Conservation (phyloP, 441 rosid species). For the Brassica balearica region DNA sequence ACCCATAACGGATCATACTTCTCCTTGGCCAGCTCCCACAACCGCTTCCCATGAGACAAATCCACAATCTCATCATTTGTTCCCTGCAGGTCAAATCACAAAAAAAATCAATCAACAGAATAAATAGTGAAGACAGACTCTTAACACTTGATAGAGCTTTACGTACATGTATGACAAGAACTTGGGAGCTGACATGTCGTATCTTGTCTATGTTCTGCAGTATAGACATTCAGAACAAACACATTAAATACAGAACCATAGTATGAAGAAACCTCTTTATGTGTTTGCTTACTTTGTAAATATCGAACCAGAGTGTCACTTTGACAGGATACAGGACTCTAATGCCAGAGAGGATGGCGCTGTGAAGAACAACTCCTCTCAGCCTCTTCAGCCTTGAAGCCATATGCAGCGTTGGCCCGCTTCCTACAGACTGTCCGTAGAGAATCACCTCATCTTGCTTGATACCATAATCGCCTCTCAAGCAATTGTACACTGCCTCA, state of each 20-base stretch:
- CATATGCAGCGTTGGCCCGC: constrained; percentile 92
- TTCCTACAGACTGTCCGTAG: constrained; percentile 97
- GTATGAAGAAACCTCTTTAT: not conserved
- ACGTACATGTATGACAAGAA: constrained; percentile 96
- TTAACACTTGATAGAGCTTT: not conserved
- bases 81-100: constrained; percentile 51
- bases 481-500: constrained; percentile 84
- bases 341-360: constrained; percentile 94
- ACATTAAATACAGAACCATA: constrained; percentile 21
- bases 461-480: constrained; percentile 70
- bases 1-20: constrained; percentile 80
- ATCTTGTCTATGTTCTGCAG: constrained; percentile 96
- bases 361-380: constrained; percentile 92
- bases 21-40: constrained; percentile 78
- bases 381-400: constrained; percentile 71
- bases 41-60: constrained; percentile 67
- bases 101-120: not conserved
- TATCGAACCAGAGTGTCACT: constrained; percentile 94
- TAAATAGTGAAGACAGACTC: not conserved
- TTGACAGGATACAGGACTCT: constrained; percentile 91
- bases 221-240: constrained; percentile 28
- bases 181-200: constrained; percentile 79
- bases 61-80: constrained; percentile 72
- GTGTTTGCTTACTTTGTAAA: constrained; percentile 64
- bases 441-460: constrained; percentile 83